Evolutionary conservation across 345 rosid genomes (phyloP), one percentile per base, ranked within the genome.

Genomic region (Lepidium didymum): DNA sequence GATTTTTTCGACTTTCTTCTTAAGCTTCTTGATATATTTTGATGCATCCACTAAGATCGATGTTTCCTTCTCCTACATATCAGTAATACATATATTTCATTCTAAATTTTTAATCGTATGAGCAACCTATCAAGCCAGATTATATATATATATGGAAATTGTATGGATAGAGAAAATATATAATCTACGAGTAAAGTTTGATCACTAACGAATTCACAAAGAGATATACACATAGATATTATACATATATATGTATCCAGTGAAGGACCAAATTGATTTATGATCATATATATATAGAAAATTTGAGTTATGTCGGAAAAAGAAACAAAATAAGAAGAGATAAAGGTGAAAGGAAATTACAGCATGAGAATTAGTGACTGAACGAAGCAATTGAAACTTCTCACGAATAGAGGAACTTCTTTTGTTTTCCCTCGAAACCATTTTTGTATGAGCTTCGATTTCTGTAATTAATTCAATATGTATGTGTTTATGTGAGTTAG

Each of bases 41-140:
- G 97, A 84, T 59, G 98, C 98, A 69, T 93, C 96, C 14, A 78
- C 72, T 44, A 90, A 75, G 79, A 88, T 83, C 57, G 93, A 82
- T 4, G 85, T 81, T 67, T 87, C 78, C 51, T 71, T 84, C 59
- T 78, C 50, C 98, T 93, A 86, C 44, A 16, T 21, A 62, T 70
- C 14, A 52, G 9, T 61, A 12, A 44, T 60, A n/a, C n/a, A 2
- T 2, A 35, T 47, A 13, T 29, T 49, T 38, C 8, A 29, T 27
- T 56, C 33, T 25, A 23, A 37, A 25, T 31, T 34, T 25, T 25
- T 25, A 25, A 25, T 3, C 4, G 27, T 25, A 25, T 3, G 27
- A 25, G 2, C 27, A 25, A 25, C 3, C 3, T 25, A 25, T 25
- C 27, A 25, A 25, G 27, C 27, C 4, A 25, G 27, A 25, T 3